Evolutionary conservation across 331 rosid genomes (phyloP).

Genomic region (Quercus lobata): DNA sequence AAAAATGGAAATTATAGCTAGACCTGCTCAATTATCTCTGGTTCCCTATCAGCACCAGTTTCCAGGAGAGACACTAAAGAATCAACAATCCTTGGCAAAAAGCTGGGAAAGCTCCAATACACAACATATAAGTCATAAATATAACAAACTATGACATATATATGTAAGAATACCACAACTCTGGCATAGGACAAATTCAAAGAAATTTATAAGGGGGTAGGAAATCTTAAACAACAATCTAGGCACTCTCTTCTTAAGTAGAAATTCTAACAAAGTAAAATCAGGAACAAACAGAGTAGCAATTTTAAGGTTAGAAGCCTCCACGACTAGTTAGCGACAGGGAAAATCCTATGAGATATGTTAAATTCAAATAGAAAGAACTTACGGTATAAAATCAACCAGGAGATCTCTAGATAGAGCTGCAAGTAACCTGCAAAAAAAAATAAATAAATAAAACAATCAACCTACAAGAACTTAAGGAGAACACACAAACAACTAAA

Average conservation of each 20-base stretch:
- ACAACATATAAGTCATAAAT: constrained; percentile 13
- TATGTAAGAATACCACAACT: not conserved
- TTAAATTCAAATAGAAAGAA: constrained; percentile 28
- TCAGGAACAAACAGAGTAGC: not conserved
- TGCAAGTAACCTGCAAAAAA: constrained; percentile 65
- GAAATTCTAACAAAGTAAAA: constrained; percentile 10
- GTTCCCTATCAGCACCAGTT: constrained; percentile 85
- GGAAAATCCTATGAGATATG: not conserved
- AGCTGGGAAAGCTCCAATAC: constrained; percentile 39
- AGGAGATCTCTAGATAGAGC: constrained; percentile 78
- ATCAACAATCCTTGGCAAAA: constrained; percentile 60
- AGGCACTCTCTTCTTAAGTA: too few species aligned
- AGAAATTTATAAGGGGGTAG: not conserved
- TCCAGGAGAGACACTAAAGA: constrained; percentile 69
- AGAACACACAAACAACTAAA: not conserved
- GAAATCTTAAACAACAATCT: not conserved
- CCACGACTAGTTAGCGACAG: not conserved
- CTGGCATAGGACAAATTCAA: constrained; percentile 9
- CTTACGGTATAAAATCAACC: constrained; percentile 86
- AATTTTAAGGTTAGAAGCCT: not conserved
- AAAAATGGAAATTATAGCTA: constrained; percentile 1
- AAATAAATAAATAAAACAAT: constrained; percentile 7
- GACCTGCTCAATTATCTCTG: constrained; percentile 90
- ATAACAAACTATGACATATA: constrained; percentile 1
- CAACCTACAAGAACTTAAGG: constrained; percentile 10